Percentiles rank a stretch among this genome's conserved stretches.
phyloP scores from a whole-genome alignment of 2,329 filamentous ascomycete species.

The Phaeophleospora eucalypticola region DNA sequence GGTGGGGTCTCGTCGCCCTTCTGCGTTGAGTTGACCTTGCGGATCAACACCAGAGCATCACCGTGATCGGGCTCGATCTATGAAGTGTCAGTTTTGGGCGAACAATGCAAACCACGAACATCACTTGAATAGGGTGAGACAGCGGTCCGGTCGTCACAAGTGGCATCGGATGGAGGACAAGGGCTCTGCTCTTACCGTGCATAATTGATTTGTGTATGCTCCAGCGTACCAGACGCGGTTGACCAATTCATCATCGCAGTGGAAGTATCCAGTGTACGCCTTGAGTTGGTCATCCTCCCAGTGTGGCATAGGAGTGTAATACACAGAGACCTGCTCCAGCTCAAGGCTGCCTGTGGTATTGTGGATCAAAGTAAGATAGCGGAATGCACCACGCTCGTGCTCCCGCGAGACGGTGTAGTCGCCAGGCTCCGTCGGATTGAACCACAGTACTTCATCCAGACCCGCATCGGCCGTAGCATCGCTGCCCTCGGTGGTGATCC shows the following conservation, averaged over 20 bases:
- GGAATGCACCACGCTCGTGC: conserved; percentile 50
- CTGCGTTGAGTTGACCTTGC: conserved; percentile 30
- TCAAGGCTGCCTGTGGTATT: conserved; percentile 36
- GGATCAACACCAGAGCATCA: conserved; percentile 35
- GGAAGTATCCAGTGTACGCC: conserved; percentile 39
- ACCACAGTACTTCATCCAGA: conserved; percentile 49
- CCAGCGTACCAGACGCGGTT: conserved; percentile 45
- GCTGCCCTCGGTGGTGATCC: conserved; percentile 50
- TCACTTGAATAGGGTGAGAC: too few relatives aligned
- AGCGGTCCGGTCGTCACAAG: too few relatives aligned
- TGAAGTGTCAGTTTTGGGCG: background rate
- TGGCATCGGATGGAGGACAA: too few relatives aligned
- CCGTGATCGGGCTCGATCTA: conserved; percentile 34
- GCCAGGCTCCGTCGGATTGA: conserved; percentile 37
- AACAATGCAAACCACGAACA: too few relatives aligned
- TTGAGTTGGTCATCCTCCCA: conserved; percentile 39
- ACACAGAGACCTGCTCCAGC: conserved; percentile 38
- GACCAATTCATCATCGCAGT: conserved; percentile 41
- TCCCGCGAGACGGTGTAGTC: conserved; percentile 43
- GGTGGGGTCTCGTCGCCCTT: conserved; percentile 26
- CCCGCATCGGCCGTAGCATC: conserved; percentile 37
- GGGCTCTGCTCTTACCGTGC: conserved; percentile 12
- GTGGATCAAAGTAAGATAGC: conserved; percentile 48
- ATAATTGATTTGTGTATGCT: conserved; percentile 33
- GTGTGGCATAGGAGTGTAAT: conserved; percentile 46